These are phyloP conservation scores for Crinitomyces ghanaensis DNA, from an alignment of 805 yeast genomes.

Conservation along the genomic window DNA sequence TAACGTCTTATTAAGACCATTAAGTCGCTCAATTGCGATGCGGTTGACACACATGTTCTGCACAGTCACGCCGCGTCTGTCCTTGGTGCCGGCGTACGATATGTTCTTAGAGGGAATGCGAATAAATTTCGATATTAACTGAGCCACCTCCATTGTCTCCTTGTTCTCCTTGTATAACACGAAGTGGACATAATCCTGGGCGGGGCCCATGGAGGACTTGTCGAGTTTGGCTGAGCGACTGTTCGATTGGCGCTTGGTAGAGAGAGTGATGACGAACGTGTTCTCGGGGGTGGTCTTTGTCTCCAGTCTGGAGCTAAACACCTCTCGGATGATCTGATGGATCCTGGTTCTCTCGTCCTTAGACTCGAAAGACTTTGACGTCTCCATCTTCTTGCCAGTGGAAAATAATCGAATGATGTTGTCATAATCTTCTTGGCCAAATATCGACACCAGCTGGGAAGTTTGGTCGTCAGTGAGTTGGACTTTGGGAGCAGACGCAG, in stretches of 20 bases:
- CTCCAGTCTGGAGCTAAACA: slow-evolving; percentile 66
- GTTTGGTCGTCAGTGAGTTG: slow-evolving; percentile 8
- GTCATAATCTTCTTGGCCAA: slow-evolving; percentile 52
- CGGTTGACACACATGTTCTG: slow-evolving; percentile 65
- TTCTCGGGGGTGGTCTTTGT: slow-evolving; percentile 63
- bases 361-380: slow-evolving; percentile 45
- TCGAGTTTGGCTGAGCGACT: slow-evolving; percentile 24
- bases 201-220: slow-evolving; percentile 43
- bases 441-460: slow-evolving; percentile 35
- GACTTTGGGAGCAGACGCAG: slow-evolving; percentile 1
- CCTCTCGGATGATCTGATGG: slow-evolving; percentile 65
- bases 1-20: slow-evolving; percentile 61
- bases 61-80: slow-evolving; percentile 89
- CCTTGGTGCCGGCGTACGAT: slow-evolving; percentile 91
- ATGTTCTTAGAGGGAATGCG: slow-evolving; percentile 61
- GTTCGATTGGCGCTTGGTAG: slow-evolving; percentile 33
- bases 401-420: slow-evolving; percentile 43
- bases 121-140: slow-evolving; percentile 57
- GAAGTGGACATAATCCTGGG: slow-evolving; percentile 59
- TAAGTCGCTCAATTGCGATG: slow-evolving; percentile 50
- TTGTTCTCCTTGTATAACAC: slow-evolving; percentile 86
- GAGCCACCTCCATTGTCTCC: slow-evolving; percentile 94
- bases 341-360: slow-evolving; percentile 66
- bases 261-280: slow-evolving; percentile 50
- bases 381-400: slow-evolving; percentile 47